Base-by-base conservation (phyloP, 176 grass and related monocot genomes). In the Bromus sterilis region DNA sequence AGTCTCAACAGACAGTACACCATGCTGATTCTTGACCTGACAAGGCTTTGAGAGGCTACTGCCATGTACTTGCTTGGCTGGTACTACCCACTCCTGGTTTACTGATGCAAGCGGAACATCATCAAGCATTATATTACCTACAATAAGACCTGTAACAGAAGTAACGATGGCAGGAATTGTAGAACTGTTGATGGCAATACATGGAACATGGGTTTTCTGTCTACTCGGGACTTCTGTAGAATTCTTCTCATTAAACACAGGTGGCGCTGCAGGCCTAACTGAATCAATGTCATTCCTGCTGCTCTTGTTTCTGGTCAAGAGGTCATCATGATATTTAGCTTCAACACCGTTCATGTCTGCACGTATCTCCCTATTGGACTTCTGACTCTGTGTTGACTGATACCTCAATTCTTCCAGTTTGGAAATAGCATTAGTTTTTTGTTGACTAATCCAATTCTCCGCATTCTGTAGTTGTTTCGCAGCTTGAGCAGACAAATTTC, bases 401-500 rank as follows among this genome's bases (percentile, higher is more conserved):
- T 71, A 75, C 51, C 69, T 89, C 68, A 93, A 32, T 72, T 91
- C 85, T 71, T 93, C 91, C 66, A 87, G 59, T 67, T 97, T 86
- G 83, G 81, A 78, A 77, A 87, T 85, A 82, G 78, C 69, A 84
- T 93, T 89, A 73, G 66, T 85, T 30, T 66, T 89, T 84, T 87
- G 91, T 64, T 93, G 79, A 53, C 60, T 85, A 58, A 57, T 87
- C 34, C 83, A 78, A 49, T 86, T 78, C 70, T 90, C 76, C 25
- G 88, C 90, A 56, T 93, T 80, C 66, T 90, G 79, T 28, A 87
- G 77, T 57, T 91, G 59, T 78, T 90, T 90, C 43, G 61, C 80
- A 84, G 84, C 79, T 34, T 96, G 86, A 56, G 77, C 83, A 71
- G 93, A 84, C 73, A 90, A 87, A 81, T 93, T 78, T 78, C 81